These are phyloP conservation scores for Lactarius psammicola DNA, from an alignment of 768 basidiomycete species.

Conservation along the genomic window DNA sequence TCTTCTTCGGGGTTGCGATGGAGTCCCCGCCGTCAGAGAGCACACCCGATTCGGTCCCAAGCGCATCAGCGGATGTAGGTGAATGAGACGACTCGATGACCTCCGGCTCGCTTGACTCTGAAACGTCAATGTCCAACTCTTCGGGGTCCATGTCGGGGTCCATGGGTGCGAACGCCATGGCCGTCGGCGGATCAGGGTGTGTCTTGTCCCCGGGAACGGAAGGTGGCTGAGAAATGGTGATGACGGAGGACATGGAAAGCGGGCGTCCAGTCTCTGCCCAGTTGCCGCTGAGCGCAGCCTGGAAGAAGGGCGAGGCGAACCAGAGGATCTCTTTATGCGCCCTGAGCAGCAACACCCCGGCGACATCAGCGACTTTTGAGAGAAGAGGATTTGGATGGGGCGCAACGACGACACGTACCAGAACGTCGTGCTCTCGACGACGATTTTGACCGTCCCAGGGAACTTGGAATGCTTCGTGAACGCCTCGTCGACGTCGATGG, in stretches of 20 bases:
- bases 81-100: constrained; percentile 32
- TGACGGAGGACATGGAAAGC: constrained; percentile 75
- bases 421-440: constrained; percentile 86
- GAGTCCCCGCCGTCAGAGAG: constrained; percentile 31
- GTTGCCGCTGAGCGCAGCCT: constrained; percentile 84
- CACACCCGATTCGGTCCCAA: not conserved
- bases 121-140: constrained; percentile 42
- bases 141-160: constrained; percentile 49
- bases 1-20: constrained; percentile 39
- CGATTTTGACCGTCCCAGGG: constrained; percentile 87
- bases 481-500: constrained; percentile 78
- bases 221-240: constrained; percentile 79
- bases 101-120: constrained; percentile 29
- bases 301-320: constrained; percentile 95
- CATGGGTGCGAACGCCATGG: constrained; percentile 61
- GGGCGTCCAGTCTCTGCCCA: constrained; percentile 90
- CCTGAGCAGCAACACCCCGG: constrained; percentile 43
- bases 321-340: constrained; percentile 89
- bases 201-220: constrained; percentile 51
- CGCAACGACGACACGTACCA: constrained; percentile 55
- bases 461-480: constrained; percentile 66
- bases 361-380: constrained; percentile 5
- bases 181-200: constrained; percentile 44
- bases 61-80: not conserved
- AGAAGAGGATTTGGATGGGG: constrained; percentile 16